A percentile compares a stretch with the other conserved stretches of the same genome.
Conservation (phyloP, 805 yeast species). For the Metschnikowia kunwiensis region DNA sequence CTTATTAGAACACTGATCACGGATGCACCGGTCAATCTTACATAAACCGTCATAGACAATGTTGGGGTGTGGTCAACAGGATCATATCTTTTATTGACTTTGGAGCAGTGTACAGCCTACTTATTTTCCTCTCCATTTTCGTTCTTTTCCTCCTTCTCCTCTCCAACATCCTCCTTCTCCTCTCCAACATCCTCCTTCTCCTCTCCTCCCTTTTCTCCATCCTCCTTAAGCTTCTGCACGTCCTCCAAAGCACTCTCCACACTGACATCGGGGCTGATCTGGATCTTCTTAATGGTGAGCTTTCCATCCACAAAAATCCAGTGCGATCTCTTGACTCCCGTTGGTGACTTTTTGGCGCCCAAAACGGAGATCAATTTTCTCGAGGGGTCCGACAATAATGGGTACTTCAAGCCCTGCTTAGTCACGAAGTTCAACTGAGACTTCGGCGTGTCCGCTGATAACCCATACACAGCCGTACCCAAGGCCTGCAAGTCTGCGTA, state of each 20-base stretch:
- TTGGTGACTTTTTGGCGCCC: constrained; percentile 80
- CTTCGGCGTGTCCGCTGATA: constrained; percentile 77
- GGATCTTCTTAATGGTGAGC: constrained; percentile 50
- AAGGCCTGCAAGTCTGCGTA: constrained; percentile 48
- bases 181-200: too few relatives aligned
- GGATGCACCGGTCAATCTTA: too few relatives aligned
- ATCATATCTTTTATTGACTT: too few relatives aligned
- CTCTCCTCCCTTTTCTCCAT: not conserved
- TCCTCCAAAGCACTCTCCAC: constrained; percentile 56
- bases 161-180: too few relatives aligned
- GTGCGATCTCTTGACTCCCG: constrained; percentile 83
- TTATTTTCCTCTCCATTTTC: too few relatives aligned
- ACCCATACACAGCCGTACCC: constrained; percentile 66
- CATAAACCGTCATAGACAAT: too few relatives aligned
- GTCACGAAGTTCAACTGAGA: constrained; percentile 73
- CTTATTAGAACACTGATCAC: too few relatives aligned
- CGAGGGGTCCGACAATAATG: constrained; percentile 72
- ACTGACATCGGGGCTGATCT: constrained; percentile 52
- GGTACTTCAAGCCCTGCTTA: constrained; percentile 72
- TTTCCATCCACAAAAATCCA: constrained; percentile 84
- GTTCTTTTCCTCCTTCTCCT: too few relatives aligned
- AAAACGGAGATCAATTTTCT: constrained; percentile 64
- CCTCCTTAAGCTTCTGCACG: constrained; percentile 42
- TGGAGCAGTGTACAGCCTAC: too few relatives aligned
- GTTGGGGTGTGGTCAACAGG: too few relatives aligned